Evolutionary conservation across 192 early-diverging fungal species (phyloP).

Genomic region (Geranomyces michiganensis): DNA sequence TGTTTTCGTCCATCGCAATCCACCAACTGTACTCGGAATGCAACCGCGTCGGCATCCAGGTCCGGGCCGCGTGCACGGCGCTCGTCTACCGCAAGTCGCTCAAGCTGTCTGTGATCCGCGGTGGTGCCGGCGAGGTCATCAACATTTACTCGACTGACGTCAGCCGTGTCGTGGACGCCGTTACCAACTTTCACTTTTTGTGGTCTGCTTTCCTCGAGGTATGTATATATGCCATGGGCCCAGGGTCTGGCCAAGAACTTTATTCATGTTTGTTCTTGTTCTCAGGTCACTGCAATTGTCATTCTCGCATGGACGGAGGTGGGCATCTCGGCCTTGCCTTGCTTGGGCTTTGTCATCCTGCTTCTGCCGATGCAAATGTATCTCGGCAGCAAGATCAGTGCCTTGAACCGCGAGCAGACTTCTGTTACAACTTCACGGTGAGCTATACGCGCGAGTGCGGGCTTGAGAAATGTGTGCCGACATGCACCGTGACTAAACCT

Average conservation of each 20-base stretch:
- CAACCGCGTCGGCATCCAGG: constrained; percentile 41
- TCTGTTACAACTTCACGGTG: constrained; percentile 47
- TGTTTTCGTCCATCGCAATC: constrained; percentile 45
- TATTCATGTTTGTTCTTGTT: too few relatives aligned
- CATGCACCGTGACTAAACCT: constrained; percentile 6
- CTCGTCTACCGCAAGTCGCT: constrained; percentile 70
- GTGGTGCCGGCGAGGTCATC: constrained; percentile 66
- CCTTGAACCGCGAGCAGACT: constrained; percentile 51
- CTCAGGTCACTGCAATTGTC: constrained; percentile 50
- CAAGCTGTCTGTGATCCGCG: constrained; percentile 54
- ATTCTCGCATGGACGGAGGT: constrained; percentile 58
- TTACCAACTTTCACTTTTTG: constrained; percentile 73
- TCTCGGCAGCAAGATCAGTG: constrained; percentile 54
- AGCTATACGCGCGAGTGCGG: too few relatives aligned
- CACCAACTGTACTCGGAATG: constrained; percentile 52
- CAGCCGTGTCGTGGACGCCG: constrained; percentile 61
- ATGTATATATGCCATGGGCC: too few relatives aligned
- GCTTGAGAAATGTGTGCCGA: too few relatives aligned
- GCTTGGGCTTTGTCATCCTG: constrained; percentile 52
- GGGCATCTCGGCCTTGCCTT: constrained; percentile 57
- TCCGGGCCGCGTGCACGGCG: constrained; percentile 60
- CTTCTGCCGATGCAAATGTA: constrained; percentile 67
- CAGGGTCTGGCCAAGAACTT: too few relatives aligned
- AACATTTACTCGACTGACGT: constrained; percentile 66
- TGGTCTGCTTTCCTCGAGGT: constrained; percentile 68